Conservation (phyloP, 352 stramenopile genomes). For the Chrysophaeum taylorii region DNA sequence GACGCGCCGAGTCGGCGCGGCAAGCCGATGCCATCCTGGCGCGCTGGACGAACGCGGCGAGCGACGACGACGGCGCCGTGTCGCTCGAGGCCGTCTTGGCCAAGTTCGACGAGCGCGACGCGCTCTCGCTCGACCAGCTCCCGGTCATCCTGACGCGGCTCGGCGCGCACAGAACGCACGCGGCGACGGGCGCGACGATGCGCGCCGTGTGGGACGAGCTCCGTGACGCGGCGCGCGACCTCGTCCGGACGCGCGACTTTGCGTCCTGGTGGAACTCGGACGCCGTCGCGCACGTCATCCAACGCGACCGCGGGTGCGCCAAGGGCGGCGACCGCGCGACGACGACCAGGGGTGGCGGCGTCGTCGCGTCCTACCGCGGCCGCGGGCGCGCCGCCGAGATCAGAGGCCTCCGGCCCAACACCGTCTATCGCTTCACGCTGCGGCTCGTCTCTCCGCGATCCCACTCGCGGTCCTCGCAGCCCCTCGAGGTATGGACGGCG, state of each 20-base stretch:
- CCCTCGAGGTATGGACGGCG: constrained; percentile 51
- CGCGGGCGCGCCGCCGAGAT: constrained; percentile 40
- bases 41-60: constrained; percentile 22
- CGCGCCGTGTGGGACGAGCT: constrained; percentile 59
- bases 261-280: constrained; percentile 61
- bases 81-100: constrained; percentile 26
- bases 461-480: constrained; percentile 58
- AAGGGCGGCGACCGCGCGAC: background rate
- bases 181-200: background rate
- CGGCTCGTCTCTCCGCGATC: constrained; percentile 58
- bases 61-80: constrained; percentile 24
- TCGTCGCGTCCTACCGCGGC: constrained; percentile 59
- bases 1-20: background rate
- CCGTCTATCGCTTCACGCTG: constrained; percentile 64
- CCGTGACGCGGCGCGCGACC: constrained; percentile 60
- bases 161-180: constrained; percentile 57
- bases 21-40: constrained; percentile 19
- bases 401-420: constrained; percentile 63
- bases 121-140: constrained; percentile 42
- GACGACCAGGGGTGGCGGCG: constrained; percentile 34
- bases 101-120: constrained; percentile 25
- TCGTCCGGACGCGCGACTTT: constrained; percentile 71
- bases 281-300: constrained; percentile 17
- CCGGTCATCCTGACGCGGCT: constrained; percentile 68
- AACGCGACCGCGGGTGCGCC: constrained; percentile 10